Evolutionary conservation across 768 basidiomycete species (phyloP), one percentile per base, ranked within the genome.

Genomic region (Solioccasus polychromus): DNA sequence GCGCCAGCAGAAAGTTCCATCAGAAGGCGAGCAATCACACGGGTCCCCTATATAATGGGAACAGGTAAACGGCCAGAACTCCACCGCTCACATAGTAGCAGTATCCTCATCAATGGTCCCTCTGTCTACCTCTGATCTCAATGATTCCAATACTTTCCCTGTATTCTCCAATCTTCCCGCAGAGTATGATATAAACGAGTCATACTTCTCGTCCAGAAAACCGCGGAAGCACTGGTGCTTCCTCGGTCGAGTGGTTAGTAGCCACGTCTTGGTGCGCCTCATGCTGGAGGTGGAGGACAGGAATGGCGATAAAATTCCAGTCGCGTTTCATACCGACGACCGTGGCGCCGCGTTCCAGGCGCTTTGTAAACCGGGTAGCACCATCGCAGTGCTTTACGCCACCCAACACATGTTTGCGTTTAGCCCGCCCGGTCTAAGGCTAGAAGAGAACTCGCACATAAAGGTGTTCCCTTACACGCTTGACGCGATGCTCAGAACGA

Each of bases 321-420:
- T 63, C 18, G 61, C 61, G 11, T 64, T 64, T 53, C 61, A 64
- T n/a, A 64, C 63, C 5, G 57, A 64, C 22, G 62, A 64, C 36
- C 62, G 62, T 35, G 62, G 62, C 15, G 44, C 51, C 19, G 50
- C 51, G 29, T 55, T 66, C 35, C 52, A 46, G 38, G 14, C 37
- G 15, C 41, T 42, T 17, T 64, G 62, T 23, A 52, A 35, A 17
- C 56, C 59, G 1, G 63, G 61, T n/a, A 63, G 44, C 25, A 66
- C 62, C 30, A 56, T 64, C 40, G 62, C 63, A 2, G 62, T 64
- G 40, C 59, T 64, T 24, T 64, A 64, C 12, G 62, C 62, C 40
- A 56, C 58, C 2, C 63, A 61, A 14, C 63, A 64, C 41, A 51
- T 22, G 2, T 64, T 64, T 38, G 54, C 63, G 19, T 65, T 65